Base-by-base conservation (phyloP, 208 protist species). In the Trypanosoma congolense region DNA sequence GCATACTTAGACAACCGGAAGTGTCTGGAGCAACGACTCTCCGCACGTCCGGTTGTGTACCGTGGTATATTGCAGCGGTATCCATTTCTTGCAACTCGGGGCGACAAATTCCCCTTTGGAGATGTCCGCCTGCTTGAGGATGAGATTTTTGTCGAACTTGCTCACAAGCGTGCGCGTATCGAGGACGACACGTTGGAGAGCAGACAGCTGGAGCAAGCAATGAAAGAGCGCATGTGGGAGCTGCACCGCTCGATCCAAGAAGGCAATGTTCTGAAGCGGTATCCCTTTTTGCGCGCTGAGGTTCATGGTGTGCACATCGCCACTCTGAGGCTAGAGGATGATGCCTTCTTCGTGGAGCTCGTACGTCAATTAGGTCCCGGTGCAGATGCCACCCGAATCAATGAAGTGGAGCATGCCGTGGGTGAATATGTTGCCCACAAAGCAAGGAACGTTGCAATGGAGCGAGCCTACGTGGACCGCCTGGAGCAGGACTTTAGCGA, bases 41-140 rank as follows among this genome's bases (percentile, higher is more conserved):
- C 47, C n/a, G 64, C 60, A 18, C 58, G 28, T 18, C 48, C 42
- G 10, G 25, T 46, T 18, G 40, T 57, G 40, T 28, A 43, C 14
- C 42, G 46, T 46, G 61, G 58, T 0, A 61, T 90, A 31, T 50
- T 85, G 45, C 67, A 50, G 1, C 72, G 83, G 35, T 90, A 77
- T 55, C 79, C 83, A 24, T 90, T 87, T 55, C 61, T 90, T 21
- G 49, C 50, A 26, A 64, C 56, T 22, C 65, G 61, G 43, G 67
- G 35, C 26, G 62, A 75, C 4, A 62, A 61, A 19, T 57, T 84
- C 31, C 79, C 83, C 9, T 90, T 75, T 69, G 67, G 55, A 55
- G 79, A 87, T 40, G 30, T 90, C 35, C 51, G 57, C 6, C 76
- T 69, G 2, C 65, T 90, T 22, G 62, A 81, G 42, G 83, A 90